Evolutionary conservation across 2,329 filamentous ascomycete genomes (phyloP).

Genomic region (Diaporthe destruens): DNA sequence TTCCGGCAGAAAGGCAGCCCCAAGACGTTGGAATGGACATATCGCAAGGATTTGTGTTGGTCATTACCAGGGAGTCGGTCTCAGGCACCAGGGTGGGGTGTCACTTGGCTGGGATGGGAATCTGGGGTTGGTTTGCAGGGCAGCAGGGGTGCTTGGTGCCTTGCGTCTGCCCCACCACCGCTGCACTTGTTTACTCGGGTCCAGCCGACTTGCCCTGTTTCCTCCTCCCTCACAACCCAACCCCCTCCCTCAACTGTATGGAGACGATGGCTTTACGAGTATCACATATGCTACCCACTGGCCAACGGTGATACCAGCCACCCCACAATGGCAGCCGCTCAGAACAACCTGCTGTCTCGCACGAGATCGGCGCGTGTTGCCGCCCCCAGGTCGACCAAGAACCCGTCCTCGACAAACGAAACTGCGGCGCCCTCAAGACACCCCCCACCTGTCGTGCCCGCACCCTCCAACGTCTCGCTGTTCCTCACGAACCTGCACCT

Average conservation of each 20-base stretch:
- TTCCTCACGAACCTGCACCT: conserved; percentile 89
- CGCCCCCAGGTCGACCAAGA: conserved; percentile 26
- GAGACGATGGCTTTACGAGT: not conserved
- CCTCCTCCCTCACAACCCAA: not conserved
- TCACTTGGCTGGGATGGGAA: not conserved
- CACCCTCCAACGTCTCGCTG: conserved; percentile 68
- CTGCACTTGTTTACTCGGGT: conserved; percentile 16
- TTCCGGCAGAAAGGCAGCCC: not conserved
- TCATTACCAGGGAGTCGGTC: not conserved
- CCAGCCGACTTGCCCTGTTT: not conserved
- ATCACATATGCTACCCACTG: too few relatives aligned
- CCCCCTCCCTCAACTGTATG: not conserved
- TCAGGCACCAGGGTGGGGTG: not conserved
- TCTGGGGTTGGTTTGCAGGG: not conserved
- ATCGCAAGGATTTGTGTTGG: too few relatives aligned
- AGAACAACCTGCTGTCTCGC: conserved; percentile 33
- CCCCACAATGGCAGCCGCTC: conserved; percentile 30
- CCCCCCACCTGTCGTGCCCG: conserved; percentile 5
- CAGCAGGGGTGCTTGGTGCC: not conserved
- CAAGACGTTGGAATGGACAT: too few relatives aligned
- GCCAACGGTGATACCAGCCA: conserved; percentile 1
- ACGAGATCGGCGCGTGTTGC: conserved; percentile 37
- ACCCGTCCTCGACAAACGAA: conserved; percentile 7
- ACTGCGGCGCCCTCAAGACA: not conserved
- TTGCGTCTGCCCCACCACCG: not conserved